Base-by-base conservation (phyloP, 2,329 filamentous ascomycete species). In the Calonectria ilicicola region DNA sequence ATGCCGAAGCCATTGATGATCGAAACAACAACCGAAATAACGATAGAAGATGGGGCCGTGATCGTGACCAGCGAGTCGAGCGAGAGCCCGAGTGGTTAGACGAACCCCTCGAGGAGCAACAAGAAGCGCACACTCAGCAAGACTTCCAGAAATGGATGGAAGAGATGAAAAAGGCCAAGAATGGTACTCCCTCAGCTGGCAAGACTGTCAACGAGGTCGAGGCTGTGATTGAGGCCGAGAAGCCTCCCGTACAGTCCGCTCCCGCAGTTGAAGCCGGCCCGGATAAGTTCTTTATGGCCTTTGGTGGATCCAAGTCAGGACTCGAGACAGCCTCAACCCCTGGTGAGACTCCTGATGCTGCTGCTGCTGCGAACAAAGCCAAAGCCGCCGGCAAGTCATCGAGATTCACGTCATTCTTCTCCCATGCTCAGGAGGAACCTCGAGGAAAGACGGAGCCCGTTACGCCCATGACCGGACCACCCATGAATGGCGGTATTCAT, bases 131-230 rank as follows among this genome's bases (percentile, higher is more conserved):
- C 78, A 98, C 95, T 1, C 93, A 95, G 79, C 95, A 97, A 80
- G 96, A 98, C 77, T 97, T 98, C 83, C 93, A 97, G 85, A 94
- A 94, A 77, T 98, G 96, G 92, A 98, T 98, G 89, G 95, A 97
- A 78, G 90, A 89, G 75, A 97, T 97, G 95, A 96, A 94, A 83
- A 92, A 92, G 46, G 89, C 91, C 74, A 91, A 88, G 78, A 85
- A 81, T 17, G 49, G 80, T 53, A 80, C 78, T 9, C 65, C 82
- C 60, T 74, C 81, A 77, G 44, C 85, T 76, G 81, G 84, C 68
- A 84, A 85, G 69, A 78, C 84, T 6, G 72, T 78, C 42, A 69
- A 82, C 5, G 79, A 84, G 21, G 79, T 83, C 53, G 85, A 84
- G 35, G 78, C 84, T 26, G 79, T 81, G 19, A 74, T 81, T 47